Base-by-base conservation (phyloP, 805 yeast genomes). In the Maudiozyma bulderi region DNA sequence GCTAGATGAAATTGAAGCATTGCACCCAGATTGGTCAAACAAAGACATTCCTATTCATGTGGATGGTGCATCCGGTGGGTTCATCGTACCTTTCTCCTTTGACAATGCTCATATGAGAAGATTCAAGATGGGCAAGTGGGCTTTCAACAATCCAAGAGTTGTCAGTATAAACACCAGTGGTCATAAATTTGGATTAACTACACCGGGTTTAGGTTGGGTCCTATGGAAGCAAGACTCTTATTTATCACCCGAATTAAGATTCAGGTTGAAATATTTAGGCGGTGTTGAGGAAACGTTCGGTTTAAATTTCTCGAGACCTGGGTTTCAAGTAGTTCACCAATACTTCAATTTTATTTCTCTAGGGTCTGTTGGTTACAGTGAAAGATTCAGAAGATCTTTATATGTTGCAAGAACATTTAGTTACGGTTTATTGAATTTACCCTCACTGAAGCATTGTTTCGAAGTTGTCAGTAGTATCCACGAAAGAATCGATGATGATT, bases 121-220 rank as follows among this genome's bases (percentile, higher is more conserved):
- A 13, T 49, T 40, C 43, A 52, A 54, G 11, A 47, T 61, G 40
- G 49, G 46, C 29, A 48, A 55, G 11, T 89, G 96, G 96, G 96
- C 88, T 65, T 90, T 89, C 70, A 70, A 81, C 52, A 63, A 84
- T 44, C 78, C 78, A 29, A 75, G 96, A 52, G 97, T 89, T 44
- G 80, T 76, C 53, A 81, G 90, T 32, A 88, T 89, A 69, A 90
- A 88, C 71, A 78, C 95, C 9, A 85, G 95, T 1, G 96, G 96
- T 51, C 97, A 89, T 71, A 89, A 89, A 69, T 89, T 86, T 68
- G 97, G 97, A 35, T 72, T 89, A 45, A 84, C 90, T 32, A 80
- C 95, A 29, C 95, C 91, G 9, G 97, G 97, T 41, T 74, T 86
- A 47, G 97, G 97, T 47, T 89, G 96, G 96, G 80, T 89, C 52